Conservation (phyloP, 495 filamentous ascomycete species). For the Cladorrhinum samala region DNA sequence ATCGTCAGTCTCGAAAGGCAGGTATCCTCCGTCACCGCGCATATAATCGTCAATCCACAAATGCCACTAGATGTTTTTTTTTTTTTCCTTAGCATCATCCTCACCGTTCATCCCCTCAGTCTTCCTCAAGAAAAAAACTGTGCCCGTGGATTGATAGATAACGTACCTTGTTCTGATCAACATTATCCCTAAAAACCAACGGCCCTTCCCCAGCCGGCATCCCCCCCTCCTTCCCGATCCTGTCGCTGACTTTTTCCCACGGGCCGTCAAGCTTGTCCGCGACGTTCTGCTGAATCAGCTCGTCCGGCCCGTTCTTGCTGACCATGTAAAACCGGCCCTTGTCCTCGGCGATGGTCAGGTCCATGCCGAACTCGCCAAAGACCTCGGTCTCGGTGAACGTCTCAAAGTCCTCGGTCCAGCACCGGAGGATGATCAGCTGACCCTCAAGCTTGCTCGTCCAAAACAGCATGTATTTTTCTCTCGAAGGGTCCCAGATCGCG, state of each 20-base stretch:
- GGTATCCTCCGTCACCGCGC: neutral
- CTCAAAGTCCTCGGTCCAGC: neutral
- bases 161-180: slow-evolving; percentile 1
- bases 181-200: slow-evolving; percentile 8
- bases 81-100: too few relatives aligned
- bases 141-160: too few relatives aligned
- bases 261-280: neutral
- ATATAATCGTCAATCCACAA: slow-evolving; percentile 8
- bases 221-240: neutral
- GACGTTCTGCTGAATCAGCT: slow-evolving; percentile 5
- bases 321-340: slow-evolving; percentile 2
- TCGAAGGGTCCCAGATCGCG: slow-evolving; percentile 5
- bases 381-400: neutral
- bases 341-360: neutral
- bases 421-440: neutral
- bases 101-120: too few relatives aligned
- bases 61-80: too few relatives aligned
- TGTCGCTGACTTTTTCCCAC: slow-evolving; percentile 6
- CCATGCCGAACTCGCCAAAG: neutral
- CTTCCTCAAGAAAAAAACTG: neutral
- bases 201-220: slow-evolving; percentile 6
- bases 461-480: slow-evolving; percentile 1
- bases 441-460: slow-evolving; percentile 1
- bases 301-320: slow-evolving; percentile 6
- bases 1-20: slow-evolving; percentile 3